Conservation (phyloP, 2,329 filamentous ascomycete genomes). For the Trichophyton benhamiae region DNA sequence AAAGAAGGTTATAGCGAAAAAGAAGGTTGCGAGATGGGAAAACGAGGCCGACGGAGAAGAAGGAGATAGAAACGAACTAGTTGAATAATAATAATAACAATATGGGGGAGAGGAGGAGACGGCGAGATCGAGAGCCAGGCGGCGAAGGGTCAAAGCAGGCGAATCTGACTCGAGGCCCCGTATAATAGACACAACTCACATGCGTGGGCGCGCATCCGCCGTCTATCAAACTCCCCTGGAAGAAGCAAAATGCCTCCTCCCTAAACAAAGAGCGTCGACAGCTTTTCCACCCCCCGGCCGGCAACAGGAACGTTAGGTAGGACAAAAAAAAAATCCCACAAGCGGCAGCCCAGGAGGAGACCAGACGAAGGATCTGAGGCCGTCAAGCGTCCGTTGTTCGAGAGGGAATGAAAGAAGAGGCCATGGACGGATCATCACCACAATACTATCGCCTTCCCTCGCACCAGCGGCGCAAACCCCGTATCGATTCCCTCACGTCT, state of each 20-base stretch:
- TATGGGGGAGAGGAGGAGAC: background rate
- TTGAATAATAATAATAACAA: background rate
- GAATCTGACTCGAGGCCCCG: background rate
- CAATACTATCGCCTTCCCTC: background rate
- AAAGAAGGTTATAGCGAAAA: background rate
- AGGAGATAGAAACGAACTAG: background rate
- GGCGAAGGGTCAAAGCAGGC: background rate
- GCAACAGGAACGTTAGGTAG: background rate
- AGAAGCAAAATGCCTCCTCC: background rate
- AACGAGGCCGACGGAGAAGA: background rate
- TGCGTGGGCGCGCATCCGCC: background rate
- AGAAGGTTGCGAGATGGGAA: background rate
- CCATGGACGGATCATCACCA: background rate
- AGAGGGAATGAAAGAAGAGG: too few species aligned
- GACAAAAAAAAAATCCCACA: background rate
- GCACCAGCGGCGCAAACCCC: background rate
- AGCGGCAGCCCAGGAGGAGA: background rate
- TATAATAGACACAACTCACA: background rate
- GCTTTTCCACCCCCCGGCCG: background rate
- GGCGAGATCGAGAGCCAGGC: background rate
- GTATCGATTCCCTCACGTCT: background rate
- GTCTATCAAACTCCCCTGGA: background rate
- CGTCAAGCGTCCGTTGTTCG: too few species aligned
- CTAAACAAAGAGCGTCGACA: background rate
- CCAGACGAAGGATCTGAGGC: too few species aligned